A percentile compares a stretch with the other conserved stretches of the same genome.
phyloP scores from a whole-genome alignment of 2,329 filamentous ascomycete genomes.

The Verticillium tricorpus region DNA sequence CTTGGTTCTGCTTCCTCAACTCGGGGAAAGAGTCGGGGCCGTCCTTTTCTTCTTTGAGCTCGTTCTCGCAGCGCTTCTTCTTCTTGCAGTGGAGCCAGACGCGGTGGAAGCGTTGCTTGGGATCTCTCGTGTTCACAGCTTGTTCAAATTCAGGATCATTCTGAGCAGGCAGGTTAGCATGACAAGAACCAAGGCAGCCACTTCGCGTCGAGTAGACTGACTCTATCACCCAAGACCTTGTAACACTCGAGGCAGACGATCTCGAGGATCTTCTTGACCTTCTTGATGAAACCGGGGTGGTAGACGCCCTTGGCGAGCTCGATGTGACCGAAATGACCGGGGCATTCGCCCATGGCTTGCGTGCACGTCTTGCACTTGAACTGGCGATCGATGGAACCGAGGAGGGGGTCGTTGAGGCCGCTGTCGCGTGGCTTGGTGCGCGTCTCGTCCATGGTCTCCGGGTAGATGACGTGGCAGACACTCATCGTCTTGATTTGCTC shows the following conservation, averaged over 20 bases:
- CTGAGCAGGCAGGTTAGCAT: slow-evolving; percentile 63
- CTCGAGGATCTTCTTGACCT: slow-evolving; percentile 98
- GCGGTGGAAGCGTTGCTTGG: slow-evolving; percentile 87
- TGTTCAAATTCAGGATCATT: slow-evolving; percentile 78
- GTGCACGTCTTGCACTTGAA: slow-evolving; percentile 96
- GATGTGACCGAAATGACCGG: slow-evolving; percentile 97
- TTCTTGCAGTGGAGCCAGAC: slow-evolving; percentile 92
- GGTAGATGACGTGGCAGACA: slow-evolving; percentile 91
- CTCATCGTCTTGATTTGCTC: slow-evolving; percentile 99
- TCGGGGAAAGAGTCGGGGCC: slow-evolving; percentile 52
- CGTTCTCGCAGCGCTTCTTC: slow-evolving; percentile 79
- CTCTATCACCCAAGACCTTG: slow-evolving; percentile 95
- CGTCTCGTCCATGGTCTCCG: slow-evolving; percentile 99
- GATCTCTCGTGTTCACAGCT: slow-evolving; percentile 81
- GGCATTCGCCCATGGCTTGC: slow-evolving; percentile 92
- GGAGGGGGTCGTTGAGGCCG: slow-evolving; percentile 90
- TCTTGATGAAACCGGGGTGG: slow-evolving; percentile 93
- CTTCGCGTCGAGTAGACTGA: slow-evolving; percentile 66
- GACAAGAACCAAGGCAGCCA: slow-evolving; percentile 44
- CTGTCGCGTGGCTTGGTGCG: slow-evolving; percentile 85
- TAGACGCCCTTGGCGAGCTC: slow-evolving; percentile 95
- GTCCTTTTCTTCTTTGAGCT: slow-evolving; percentile 63
- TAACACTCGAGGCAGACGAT: slow-evolving; percentile 99
- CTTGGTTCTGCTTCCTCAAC: slow-evolving; percentile 49
- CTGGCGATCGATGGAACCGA: slow-evolving; percentile 93